These are phyloP conservation scores for Phytophthora idaei DNA, from an alignment of 352 stramenopile species.

Conservation along the genomic window DNA sequence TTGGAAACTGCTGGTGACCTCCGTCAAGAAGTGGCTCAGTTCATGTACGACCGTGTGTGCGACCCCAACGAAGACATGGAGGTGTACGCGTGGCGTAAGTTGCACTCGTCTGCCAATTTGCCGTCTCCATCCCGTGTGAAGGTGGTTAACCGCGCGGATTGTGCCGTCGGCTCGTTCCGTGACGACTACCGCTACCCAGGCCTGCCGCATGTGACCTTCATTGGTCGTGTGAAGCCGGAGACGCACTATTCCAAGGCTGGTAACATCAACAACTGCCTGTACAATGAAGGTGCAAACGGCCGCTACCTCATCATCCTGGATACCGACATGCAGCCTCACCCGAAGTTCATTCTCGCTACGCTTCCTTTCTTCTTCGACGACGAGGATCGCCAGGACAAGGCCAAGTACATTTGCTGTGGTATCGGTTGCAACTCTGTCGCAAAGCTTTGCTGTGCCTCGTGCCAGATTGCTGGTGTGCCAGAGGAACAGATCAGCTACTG, in stretches of 20 bases:
- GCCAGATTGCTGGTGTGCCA: conserved; percentile 82
- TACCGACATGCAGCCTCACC: conserved; percentile 85
- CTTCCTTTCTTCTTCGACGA: conserved; percentile 86
- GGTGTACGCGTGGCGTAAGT: conserved; percentile 84
- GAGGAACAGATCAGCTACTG: conserved; percentile 88
- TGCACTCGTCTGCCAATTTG: conserved; percentile 84
- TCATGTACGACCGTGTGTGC: conserved; percentile 87
- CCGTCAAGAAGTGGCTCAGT: conserved; percentile 82
- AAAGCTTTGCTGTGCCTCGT: conserved; percentile 85
- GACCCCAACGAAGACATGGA: conserved; percentile 87
- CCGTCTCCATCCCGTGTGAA: conserved; percentile 63
- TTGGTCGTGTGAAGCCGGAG: conserved; percentile 80
- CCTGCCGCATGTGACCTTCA: conserved; percentile 76
- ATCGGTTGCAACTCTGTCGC: conserved; percentile 78
- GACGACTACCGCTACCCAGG: conserved; percentile 85
- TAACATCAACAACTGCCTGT: conserved; percentile 90
- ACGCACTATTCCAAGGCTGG: conserved; percentile 87
- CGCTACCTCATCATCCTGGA: conserved; percentile 85
- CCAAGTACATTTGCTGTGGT: conserved; percentile 78
- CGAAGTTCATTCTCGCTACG: conserved; percentile 76
- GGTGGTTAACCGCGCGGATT: conserved; percentile 75
- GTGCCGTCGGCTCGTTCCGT: conserved; percentile 79
- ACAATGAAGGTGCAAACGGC: conserved; percentile 84
- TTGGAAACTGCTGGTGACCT: conserved; percentile 81
- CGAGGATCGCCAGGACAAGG: conserved; percentile 73